These are phyloP conservation scores for Pseudoturritis turrita DNA, from an alignment of 345 rosid species.

Conservation along the genomic window DNA sequence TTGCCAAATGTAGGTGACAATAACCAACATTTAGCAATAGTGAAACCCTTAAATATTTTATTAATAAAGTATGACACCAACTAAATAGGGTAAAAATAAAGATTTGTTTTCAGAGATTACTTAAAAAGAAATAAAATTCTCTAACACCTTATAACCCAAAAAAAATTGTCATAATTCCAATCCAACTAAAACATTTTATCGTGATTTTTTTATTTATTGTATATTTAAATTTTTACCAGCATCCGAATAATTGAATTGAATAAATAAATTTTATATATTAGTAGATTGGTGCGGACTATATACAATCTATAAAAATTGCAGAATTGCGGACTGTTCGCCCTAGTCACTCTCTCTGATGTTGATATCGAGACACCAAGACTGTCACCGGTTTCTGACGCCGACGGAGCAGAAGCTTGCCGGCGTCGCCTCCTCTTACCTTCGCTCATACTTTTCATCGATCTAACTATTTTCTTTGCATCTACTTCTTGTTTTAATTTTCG, in stretches of 20 bases:
- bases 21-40: background rate
- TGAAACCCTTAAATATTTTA: background rate
- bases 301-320: no score
- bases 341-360: no score
- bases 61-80: slow-evolving; percentile 8
- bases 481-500: no score
- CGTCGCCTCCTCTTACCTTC: no score
- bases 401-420: no score
- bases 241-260: background rate
- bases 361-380: no score
- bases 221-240: no score
- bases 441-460: no score
- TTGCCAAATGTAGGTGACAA: slow-evolving; percentile 14
- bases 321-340: no score
- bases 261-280: background rate
- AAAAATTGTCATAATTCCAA: background rate
- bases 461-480: no score
- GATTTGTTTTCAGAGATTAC: background rate
- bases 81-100: background rate
- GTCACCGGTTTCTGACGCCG: no score
- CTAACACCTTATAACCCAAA: background rate
- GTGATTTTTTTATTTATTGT: background rate
- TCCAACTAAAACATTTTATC: background rate
- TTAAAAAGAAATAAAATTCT: background rate
- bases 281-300: background rate